A percentile compares a stretch with the other conserved stretches of the same genome.
Evolutionary conservation across 2,329 filamentous ascomycete genomes (phyloP).

Genomic region (Dendrostoma leiphaemia): DNA sequence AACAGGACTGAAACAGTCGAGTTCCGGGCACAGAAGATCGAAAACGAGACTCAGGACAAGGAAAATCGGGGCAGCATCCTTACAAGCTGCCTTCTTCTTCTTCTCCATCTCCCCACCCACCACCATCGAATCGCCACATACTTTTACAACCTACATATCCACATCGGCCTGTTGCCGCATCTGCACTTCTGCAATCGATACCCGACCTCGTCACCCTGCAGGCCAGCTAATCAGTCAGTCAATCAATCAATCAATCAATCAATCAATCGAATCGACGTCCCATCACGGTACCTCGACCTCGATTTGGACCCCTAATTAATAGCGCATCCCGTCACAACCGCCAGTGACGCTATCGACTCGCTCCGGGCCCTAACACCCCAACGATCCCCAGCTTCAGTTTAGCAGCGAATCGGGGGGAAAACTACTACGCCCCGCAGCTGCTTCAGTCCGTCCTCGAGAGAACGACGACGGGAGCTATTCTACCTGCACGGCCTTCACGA

Average conservation of each 20-base stretch:
- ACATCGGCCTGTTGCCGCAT: slow-evolving; percentile 1
- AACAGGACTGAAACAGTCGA: slow-evolving; percentile 11
- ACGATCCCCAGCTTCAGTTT: neutral
- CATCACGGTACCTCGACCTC: neutral
- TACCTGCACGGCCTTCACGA: no score
- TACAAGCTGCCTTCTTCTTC: neutral
- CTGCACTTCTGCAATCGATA: slow-evolving; percentile 12
- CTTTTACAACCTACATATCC: neutral
- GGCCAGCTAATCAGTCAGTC: neutral
- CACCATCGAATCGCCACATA: neutral
- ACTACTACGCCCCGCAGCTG: neutral
- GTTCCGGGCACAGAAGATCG: neutral
- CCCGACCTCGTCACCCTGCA: slow-evolving; percentile 5
- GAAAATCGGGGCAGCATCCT: slow-evolving; percentile 1
- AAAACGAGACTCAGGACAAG: slow-evolving; percentile 4
- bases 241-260: no score
- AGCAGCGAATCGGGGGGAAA: neutral
- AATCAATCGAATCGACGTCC: neutral
- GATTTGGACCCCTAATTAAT: neutral
- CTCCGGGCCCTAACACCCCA: neutral
- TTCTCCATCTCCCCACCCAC: neutral
- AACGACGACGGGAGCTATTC: neutral
- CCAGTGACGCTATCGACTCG: neutral
- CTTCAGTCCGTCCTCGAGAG: neutral
- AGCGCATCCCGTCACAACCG: neutral